Evolutionary conservation across 1,284 basidiomycete genomes (phyloP).

Genomic region (Psilocybe mexicana): DNA sequence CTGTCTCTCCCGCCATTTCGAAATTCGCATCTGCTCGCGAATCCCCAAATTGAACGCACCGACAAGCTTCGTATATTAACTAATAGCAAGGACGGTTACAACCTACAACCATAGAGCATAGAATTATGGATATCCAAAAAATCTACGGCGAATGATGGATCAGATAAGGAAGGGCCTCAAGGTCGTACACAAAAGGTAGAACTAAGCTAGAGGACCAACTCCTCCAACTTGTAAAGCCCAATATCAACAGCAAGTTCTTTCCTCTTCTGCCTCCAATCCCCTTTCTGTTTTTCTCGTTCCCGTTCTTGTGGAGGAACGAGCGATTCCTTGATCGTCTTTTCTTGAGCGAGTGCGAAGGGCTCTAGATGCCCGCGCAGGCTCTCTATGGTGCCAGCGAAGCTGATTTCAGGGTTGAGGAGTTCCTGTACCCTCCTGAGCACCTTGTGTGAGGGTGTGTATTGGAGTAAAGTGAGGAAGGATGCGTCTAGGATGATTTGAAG

Average conservation of each 20-base stretch:
- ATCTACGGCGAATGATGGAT: too few relatives aligned
- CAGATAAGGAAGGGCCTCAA: too few relatives aligned
- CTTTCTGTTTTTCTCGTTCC: slow-evolving; percentile 32
- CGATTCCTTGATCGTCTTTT: slow-evolving; percentile 45
- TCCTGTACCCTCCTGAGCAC: slow-evolving; percentile 49
- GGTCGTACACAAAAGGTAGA: too few relatives aligned
- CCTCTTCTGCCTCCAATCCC: slow-evolving; percentile 59
- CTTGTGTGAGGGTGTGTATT: slow-evolving; percentile 55
- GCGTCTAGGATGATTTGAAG: slow-evolving; percentile 66
- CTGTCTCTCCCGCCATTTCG: too few relatives aligned
- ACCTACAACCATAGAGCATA: too few relatives aligned
- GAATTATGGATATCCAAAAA: too few relatives aligned
- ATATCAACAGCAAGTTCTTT: slow-evolving; percentile 56
- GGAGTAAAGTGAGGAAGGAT: slow-evolving; percentile 63
- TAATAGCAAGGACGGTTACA: too few relatives aligned
- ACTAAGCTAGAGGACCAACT: slow-evolving; percentile 50
- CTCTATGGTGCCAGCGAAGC: slow-evolving; percentile 48
- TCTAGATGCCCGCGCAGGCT: slow-evolving; percentile 60
- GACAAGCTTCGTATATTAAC: too few relatives aligned
- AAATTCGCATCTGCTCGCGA: too few relatives aligned
- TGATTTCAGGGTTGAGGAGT: slow-evolving; percentile 55
- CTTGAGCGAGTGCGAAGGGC: slow-evolving; percentile 56
- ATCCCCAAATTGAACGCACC: too few relatives aligned
- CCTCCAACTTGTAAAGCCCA: slow-evolving; percentile 71
- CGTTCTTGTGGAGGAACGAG: slow-evolving; percentile 34